Percentiles rank a stretch among this genome's conserved stretches.
These are phyloP conservation scores for Oidium heveae DNA, from an alignment of 2,329 filamentous ascomycete species.

Conservation along the genomic window DNA sequence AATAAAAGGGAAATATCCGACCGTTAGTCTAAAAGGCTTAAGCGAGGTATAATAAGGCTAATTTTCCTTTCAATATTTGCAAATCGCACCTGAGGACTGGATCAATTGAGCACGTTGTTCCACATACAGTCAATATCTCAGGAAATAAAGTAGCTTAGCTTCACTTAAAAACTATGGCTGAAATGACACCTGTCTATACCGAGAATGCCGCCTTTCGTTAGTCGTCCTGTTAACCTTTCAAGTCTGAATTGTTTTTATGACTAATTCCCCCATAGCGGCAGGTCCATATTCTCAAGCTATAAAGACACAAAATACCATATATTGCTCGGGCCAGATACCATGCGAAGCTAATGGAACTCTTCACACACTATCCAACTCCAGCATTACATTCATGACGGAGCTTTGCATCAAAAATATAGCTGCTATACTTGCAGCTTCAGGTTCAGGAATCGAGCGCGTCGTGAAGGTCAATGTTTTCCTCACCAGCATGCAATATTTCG, in stretches of 20 bases:
- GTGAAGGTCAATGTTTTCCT: constrained; percentile 83
- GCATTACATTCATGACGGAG: constrained; percentile 38
- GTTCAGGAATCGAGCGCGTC: constrained; percentile 37
- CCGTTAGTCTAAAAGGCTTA: no score
- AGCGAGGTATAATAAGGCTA: no score
- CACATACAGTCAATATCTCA: no score
- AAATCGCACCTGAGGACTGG: no score
- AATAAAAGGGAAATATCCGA: no score
- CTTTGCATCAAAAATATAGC: constrained; percentile 51
- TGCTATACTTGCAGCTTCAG: constrained; percentile 32
- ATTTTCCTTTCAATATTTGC: no score
- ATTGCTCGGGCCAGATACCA: constrained; percentile 31
- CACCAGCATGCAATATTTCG: constrained; percentile 38
- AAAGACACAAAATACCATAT: constrained; percentile 38
- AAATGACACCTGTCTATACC: constrained; percentile 13
- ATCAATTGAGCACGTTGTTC: no score
- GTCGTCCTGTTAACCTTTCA: constrained; percentile 1
- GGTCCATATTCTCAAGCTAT: constrained; percentile 29
- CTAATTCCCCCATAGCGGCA: constrained; percentile 5
- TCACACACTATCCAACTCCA: constrained; percentile 23
- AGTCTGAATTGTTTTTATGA: background rate
- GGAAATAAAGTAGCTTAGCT: no score
- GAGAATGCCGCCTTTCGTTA: constrained; percentile 15
- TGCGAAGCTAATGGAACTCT: constrained; percentile 11
- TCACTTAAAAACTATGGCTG: constrained; percentile 9